phyloP scores from a whole-genome alignment of 2,329 filamentous ascomycete species.

The Graphilbum sp. region DNA sequence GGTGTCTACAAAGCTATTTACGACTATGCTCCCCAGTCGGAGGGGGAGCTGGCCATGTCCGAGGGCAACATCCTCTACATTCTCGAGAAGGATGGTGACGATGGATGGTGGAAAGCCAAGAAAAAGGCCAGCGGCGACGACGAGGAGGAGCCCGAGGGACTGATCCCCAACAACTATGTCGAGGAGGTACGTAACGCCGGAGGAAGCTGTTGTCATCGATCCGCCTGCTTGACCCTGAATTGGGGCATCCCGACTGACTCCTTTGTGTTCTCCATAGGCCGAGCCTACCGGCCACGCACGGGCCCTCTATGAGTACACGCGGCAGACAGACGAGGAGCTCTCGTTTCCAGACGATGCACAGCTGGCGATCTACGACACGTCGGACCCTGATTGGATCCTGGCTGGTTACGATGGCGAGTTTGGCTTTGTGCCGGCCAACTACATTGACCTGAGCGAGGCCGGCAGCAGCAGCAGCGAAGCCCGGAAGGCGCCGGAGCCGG shows the following conservation, averaged over 20 bases:
- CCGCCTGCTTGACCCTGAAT: too few relatives aligned
- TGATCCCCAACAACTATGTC: slow-evolving; percentile 90
- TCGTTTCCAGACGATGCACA: slow-evolving; percentile 83
- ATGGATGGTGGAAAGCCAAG: slow-evolving; percentile 93
- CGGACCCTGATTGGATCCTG: slow-evolving; percentile 92
- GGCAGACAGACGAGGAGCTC: slow-evolving; percentile 94
- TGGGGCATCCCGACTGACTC: too few relatives aligned
- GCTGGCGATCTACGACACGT: slow-evolving; percentile 72
- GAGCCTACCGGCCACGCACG: slow-evolving; percentile 49
- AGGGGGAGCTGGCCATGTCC: slow-evolving; percentile 11
- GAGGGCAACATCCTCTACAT: slow-evolving; percentile 12
- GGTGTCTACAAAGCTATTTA: slow-evolving; percentile 12
- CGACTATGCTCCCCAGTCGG: slow-evolving; percentile 12
- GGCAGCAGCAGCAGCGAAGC: slow-evolving; percentile 19
- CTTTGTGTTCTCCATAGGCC: slow-evolving; percentile 23
- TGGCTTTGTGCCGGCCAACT: slow-evolving; percentile 91
- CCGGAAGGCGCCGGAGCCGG: slow-evolving; percentile 15
- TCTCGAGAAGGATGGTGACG: slow-evolving; percentile 45
- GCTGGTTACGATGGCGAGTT: slow-evolving; percentile 73
- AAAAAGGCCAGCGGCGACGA: slow-evolving; percentile 72
- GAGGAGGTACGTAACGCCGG: slow-evolving; percentile 85
- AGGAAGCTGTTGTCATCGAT: too few relatives aligned
- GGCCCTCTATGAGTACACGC: slow-evolving; percentile 94
- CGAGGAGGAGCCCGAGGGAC: slow-evolving; percentile 76
- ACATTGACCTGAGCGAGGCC: slow-evolving; percentile 49